Evolutionary conservation across 148 eudicot genomes (phyloP).

Genomic region (Rhododendron williamsianum): DNA sequence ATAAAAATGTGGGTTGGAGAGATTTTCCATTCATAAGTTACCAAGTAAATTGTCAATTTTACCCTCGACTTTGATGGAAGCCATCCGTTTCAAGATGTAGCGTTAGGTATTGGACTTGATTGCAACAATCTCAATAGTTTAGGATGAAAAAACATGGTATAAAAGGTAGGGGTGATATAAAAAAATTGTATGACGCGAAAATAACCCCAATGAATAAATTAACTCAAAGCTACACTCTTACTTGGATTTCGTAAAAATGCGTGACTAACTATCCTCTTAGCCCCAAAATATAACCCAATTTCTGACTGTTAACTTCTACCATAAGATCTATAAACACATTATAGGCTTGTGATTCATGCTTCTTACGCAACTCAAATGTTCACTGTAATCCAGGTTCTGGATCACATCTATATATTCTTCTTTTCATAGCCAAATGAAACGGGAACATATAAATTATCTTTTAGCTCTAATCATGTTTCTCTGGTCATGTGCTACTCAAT

Average conservation of each 20-base stretch:
- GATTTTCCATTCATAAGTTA: neutral
- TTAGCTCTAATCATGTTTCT: neutral
- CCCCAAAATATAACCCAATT: neutral
- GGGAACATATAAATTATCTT: neutral
- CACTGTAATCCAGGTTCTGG: neutral
- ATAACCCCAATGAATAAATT: neutral
- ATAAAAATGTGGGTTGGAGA: neutral
- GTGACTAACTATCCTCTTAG: neutral
- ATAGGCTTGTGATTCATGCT: neutral
- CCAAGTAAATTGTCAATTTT: neutral
- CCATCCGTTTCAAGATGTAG: neutral
- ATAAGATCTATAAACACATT: neutral
- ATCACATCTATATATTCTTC: neutral
- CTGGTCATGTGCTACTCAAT: neutral
- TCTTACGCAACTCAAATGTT: neutral
- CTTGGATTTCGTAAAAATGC: neutral
- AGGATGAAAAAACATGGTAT: neutral
- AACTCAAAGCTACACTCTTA: neutral
- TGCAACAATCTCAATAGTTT: neutral
- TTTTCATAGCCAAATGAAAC: neutral
- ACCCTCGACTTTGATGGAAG: neutral
- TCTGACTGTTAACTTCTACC: neutral
- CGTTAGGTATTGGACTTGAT: neutral
- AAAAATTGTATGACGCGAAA: neutral
- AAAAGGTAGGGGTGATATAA: neutral